Conservation (phyloP, 2,329 filamentous ascomycete species). For the Ascochyta lentis region DNA sequence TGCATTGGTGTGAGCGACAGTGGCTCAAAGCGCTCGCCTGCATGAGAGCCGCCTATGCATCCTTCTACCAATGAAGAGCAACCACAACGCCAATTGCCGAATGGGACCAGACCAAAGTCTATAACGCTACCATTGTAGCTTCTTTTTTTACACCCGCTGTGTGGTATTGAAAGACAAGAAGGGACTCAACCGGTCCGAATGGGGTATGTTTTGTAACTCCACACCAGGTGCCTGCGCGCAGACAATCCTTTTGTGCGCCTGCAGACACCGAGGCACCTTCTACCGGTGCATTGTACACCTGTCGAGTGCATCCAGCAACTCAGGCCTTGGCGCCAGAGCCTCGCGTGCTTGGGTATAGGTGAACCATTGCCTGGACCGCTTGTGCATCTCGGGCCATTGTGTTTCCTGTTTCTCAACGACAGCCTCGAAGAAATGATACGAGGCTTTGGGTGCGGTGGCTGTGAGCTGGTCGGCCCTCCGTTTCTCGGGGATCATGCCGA, state of each 20-base stretch:
- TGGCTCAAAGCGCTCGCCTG: conserved; percentile 28
- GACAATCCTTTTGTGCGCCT: conserved; percentile 12
- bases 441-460: conserved; percentile 71
- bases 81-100: conserved; percentile 41
- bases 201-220: conserved; percentile 10
- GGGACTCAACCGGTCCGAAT: conserved; percentile 16
- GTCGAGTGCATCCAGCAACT: conserved; percentile 86
- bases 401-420: conserved; percentile 84
- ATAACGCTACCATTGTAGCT: conserved; percentile 33
- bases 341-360: conserved; percentile 81
- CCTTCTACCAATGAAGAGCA: conserved; percentile 41
- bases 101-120: conserved; percentile 32
- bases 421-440: conserved; percentile 85
- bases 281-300: conserved; percentile 67
- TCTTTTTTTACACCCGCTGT: conserved; percentile 38
- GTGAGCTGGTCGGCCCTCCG: conserved; percentile 63
- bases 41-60: conserved; percentile 40
- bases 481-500: conserved; percentile 85
- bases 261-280: conserved; percentile 19
- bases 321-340: conserved; percentile 77
- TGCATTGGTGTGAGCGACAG: conserved; percentile 36
- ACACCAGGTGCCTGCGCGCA: conserved; percentile 20
- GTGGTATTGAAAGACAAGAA: conserved; percentile 36
- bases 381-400: conserved; percentile 93
- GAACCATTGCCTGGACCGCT: conserved; percentile 90